Percentiles rank a stretch among this genome's conserved stretches.
Evolutionary conservation across 2,329 filamentous ascomycete species (phyloP).

Genomic region (Hymenoscyphus repandus): DNA sequence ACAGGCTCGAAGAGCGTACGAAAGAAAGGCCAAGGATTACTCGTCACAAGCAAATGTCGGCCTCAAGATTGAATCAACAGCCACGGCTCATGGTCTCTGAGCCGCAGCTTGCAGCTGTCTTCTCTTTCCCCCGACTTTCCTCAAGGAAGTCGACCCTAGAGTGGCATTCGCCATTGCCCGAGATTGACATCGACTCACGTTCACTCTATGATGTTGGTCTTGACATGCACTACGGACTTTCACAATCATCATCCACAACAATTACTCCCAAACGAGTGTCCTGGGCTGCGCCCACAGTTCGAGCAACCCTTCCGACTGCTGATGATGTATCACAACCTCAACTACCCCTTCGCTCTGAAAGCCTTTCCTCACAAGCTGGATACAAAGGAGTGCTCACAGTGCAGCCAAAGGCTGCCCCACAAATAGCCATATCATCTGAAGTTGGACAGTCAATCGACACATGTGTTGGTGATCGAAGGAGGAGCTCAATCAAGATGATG

Average conservation of each 20-base stretch:
- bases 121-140: conserved; percentile 26
- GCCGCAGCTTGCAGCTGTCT: conserved; percentile 12
- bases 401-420: conserved; percentile 3
- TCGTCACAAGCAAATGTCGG: conserved; percentile 1
- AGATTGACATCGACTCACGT: conserved; percentile 12
- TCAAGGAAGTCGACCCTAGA: conserved; percentile 23
- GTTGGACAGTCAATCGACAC: neutral
- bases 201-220: conserved; percentile 22
- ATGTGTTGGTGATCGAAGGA: conserved; percentile 12
- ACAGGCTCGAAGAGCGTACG: no score
- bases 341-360: neutral
- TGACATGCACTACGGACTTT: conserved; percentile 16
- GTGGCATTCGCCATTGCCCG: conserved; percentile 26
- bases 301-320: neutral
- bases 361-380: neutral
- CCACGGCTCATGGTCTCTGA: conserved; percentile 8
- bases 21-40: no score
- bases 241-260: neutral
- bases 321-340: neutral
- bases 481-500: conserved; percentile 9
- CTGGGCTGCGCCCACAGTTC: neutral
- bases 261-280: conserved; percentile 4
- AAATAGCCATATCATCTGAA: neutral
- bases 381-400: neutral
- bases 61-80: conserved; percentile 1